Percentiles rank a stretch among this genome's conserved stretches.
phyloP scores from a whole-genome alignment of 1,139 yeast species.

The Scheffersomyces insectosa region DNA sequence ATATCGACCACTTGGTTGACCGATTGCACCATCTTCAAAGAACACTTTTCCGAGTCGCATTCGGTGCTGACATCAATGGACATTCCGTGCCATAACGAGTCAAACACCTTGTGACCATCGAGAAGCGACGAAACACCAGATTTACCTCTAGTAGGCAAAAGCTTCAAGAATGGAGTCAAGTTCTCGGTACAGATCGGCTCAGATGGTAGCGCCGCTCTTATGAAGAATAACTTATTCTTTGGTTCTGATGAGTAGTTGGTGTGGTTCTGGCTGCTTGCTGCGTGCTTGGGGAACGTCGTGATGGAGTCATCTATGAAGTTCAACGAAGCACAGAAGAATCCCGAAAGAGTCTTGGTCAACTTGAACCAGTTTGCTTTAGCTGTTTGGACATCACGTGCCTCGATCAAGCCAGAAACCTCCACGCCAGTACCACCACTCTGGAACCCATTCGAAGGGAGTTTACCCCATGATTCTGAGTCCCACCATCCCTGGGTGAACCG shows the following conservation, averaged over 20 bases:
- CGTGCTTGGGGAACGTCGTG: conserved; percentile 67
- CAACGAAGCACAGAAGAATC: conserved; percentile 92
- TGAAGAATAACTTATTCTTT: conserved; percentile 48
- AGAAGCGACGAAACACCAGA: conserved; percentile 84
- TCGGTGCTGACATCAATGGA: conserved; percentile 76
- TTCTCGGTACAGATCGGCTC: conserved; percentile 98
- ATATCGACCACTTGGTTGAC: conserved; percentile 76
- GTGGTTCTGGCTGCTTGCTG: conserved; percentile 9
- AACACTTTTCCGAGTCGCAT: conserved; percentile 48
- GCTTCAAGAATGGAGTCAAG: conserved; percentile 86
- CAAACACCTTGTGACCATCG: conserved; percentile 95
- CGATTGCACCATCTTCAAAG: conserved; percentile 62
- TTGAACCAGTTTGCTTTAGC: conserved; percentile 71
- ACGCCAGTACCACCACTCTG: conserved; percentile 94
- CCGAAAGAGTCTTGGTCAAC: conserved; percentile 77
- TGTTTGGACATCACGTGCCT: conserved; percentile 53
- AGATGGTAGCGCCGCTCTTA: conserved; percentile 88
- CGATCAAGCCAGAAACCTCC: conserved; percentile 86
- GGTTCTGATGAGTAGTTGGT: conserved; percentile 38
- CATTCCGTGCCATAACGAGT: conserved; percentile 94
- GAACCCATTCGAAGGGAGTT: conserved; percentile 69
- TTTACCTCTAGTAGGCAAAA: conserved; percentile 90
- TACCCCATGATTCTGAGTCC: conserved; percentile 90
- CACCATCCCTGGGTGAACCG: conserved; percentile 95
- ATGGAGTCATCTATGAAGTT: conserved; percentile 81